A percentile compares a stretch with the other conserved stretches of the same genome.
Evolutionary conservation across 306 rosid species (phyloP).

Genomic region (Trifolium pratense): DNA sequence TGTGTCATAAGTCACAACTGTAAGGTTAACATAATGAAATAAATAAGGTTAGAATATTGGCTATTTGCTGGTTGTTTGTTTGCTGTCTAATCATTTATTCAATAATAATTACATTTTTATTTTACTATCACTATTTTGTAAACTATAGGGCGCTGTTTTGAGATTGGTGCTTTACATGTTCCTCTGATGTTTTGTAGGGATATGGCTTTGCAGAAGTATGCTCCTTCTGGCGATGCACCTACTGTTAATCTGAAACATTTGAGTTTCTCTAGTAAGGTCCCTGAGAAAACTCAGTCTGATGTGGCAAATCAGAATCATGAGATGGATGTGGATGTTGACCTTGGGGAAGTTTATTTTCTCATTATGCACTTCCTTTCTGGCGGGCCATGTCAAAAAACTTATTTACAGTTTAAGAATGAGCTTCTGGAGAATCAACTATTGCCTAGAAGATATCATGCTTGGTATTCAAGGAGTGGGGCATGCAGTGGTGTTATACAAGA

Average conservation of each 20-base stretch:
- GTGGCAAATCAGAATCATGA: constrained; percentile 55
- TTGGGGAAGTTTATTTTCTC: constrained; percentile 91
- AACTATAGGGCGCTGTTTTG: constrained; percentile 11
- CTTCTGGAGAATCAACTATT: constrained; percentile 90
- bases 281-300: constrained; percentile 50
- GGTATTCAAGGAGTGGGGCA: constrained; percentile 88
- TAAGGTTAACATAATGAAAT: no score
- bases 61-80: constrained; percentile 6
- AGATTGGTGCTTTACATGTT: constrained; percentile 27
- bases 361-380: constrained; percentile 96
- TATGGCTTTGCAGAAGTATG: constrained; percentile 86
- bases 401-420: constrained; percentile 78
- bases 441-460: constrained; percentile 96
- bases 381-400: constrained; percentile 91
- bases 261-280: constrained; percentile 61
- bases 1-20: no score
- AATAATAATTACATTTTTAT: background rate
- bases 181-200: constrained; percentile 57
- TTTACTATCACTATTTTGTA: constrained; percentile 20
- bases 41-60: constrained; percentile 23
- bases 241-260: constrained; percentile 63
- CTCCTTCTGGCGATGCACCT: constrained; percentile 72
- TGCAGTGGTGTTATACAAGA: constrained; percentile 70
- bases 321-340: constrained; percentile 77
- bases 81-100: constrained; percentile 24